Evolutionary conservation across 768 basidiomycete genomes (phyloP).

Genomic region (Trametes gibbosa): DNA sequence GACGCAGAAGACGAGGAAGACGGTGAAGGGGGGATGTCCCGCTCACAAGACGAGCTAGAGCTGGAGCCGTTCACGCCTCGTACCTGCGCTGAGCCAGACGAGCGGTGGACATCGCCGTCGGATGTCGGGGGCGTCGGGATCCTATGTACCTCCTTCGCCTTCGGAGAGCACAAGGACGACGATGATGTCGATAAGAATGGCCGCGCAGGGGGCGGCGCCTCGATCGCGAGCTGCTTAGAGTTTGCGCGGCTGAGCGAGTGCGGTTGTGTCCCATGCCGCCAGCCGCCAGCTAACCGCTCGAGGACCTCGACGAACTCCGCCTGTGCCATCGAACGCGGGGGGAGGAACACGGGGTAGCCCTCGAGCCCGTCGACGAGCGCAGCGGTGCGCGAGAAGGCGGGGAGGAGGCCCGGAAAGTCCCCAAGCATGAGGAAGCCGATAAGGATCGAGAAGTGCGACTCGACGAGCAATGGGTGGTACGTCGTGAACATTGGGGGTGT

Average conservation of each 20-base stretch:
- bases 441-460: conserved; percentile 80
- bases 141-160: conserved; percentile 25
- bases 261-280: conserved; percentile 63
- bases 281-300: conserved; percentile 75
- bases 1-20: not conserved
- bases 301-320: conserved; percentile 86
- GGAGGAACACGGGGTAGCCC: conserved; percentile 85
- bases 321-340: conserved; percentile 85
- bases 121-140: conserved; percentile 23
- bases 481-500: conserved; percentile 73
- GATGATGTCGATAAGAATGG: no score
- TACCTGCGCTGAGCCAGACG: conserved; percentile 24
- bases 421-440: conserved; percentile 76
- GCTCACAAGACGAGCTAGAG: conserved; percentile 24
- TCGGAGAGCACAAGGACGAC: conserved; percentile 19
- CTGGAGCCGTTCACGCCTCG: conserved; percentile 30
- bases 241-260: conserved; percentile 44
- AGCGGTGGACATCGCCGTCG: conserved; percentile 25
- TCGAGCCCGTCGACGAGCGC: conserved; percentile 77
- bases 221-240: conserved; percentile 44
- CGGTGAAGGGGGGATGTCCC: conserved; percentile 19
- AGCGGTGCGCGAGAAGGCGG: conserved; percentile 64
- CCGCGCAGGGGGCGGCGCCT: conserved; percentile 29
- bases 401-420: conserved; percentile 61
- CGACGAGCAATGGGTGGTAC: conserved; percentile 87